phyloP scores from a whole-genome alignment of 805 yeast species.

The Metschnikowia colocasiae region DNA sequence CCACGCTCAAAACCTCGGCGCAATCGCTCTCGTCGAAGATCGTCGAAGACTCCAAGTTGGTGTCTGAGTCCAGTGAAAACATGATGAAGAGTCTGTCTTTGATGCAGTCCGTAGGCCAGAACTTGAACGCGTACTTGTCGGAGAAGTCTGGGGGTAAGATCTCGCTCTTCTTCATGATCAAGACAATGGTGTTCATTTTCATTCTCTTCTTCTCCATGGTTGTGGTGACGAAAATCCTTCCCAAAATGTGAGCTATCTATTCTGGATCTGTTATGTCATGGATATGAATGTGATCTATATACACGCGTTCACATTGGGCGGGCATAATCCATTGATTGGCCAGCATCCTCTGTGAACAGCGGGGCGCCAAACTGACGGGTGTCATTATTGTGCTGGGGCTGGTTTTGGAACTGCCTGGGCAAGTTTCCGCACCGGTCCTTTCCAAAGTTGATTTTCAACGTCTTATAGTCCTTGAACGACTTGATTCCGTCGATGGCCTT shows the following conservation, averaged over 20 bases:
- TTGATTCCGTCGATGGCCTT: slow-evolving; percentile 90
- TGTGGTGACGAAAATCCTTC: slow-evolving; percentile 33
- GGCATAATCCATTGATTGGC: background rate
- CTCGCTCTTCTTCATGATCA: slow-evolving; percentile 35
- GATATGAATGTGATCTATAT: slow-evolving; percentile 1
- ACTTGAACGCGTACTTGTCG: slow-evolving; percentile 34
- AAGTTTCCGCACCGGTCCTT: slow-evolving; percentile 80
- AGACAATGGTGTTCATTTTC: slow-evolving; percentile 25
- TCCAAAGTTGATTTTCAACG: slow-evolving; percentile 59
- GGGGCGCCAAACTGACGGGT: slow-evolving; percentile 1
- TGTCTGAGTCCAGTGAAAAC: slow-evolving; percentile 34
- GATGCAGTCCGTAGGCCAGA: slow-evolving; percentile 28
- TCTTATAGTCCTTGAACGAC: slow-evolving; percentile 58
- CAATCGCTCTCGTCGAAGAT: slow-evolving; percentile 35
- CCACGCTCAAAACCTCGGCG: slow-evolving; percentile 47
- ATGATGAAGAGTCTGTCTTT: slow-evolving; percentile 24
- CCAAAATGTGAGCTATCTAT: slow-evolving; percentile 31
- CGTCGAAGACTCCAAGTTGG: slow-evolving; percentile 32
- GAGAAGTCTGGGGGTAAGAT: slow-evolving; percentile 42
- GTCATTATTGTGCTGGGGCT: slow-evolving; percentile 6
- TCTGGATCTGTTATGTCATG: background rate
- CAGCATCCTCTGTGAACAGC: background rate
- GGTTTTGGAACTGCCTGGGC: slow-evolving; percentile 67
- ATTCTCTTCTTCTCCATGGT: slow-evolving; percentile 30
- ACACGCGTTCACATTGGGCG: slow-evolving; percentile 1